Conservation (phyloP, 140 eudicot genomes). For the Oenanthe javanica region DNA sequence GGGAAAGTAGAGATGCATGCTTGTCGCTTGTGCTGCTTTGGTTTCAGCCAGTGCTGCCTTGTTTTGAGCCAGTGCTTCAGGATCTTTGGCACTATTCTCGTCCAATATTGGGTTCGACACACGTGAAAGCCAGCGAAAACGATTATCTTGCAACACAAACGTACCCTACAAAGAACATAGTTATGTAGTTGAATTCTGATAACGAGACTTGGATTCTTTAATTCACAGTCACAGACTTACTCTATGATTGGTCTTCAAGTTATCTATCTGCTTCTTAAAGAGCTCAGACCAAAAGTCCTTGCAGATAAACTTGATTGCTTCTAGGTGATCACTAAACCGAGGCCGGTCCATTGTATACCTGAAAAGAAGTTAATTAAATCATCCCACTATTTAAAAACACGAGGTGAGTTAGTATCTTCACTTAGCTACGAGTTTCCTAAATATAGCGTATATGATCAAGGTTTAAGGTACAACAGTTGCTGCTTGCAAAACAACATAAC, state of each 20-base stretch:
- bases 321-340: slow-evolving; percentile 84
- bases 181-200: not conserved
- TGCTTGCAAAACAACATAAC: not conserved
- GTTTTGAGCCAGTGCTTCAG: slow-evolving; percentile 47
- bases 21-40: slow-evolving; percentile 74
- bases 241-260: slow-evolving; percentile 86
- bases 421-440: not conserved
- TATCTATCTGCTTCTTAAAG: slow-evolving; percentile 95
- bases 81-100: slow-evolving; percentile 45
- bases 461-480: not conserved
- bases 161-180: slow-evolving; percentile 58
- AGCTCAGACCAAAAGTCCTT: slow-evolving; percentile 95
- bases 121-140: slow-evolving; percentile 74
- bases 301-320: slow-evolving; percentile 85
- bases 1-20: slow-evolving; percentile 90
- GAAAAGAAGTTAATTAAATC: slow-evolving; percentile 11
- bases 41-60: slow-evolving; percentile 72
- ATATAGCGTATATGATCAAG: not conserved
- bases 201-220: not conserved
- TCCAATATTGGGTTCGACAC: slow-evolving; percentile 63
- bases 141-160: slow-evolving; percentile 91
- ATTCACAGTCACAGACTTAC: slow-evolving; percentile 43
- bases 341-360: slow-evolving; percentile 93
- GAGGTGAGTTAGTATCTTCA: not conserved
- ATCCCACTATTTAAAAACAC: not conserved